Conservation (phyloP, 192 early-diverging fungal species). For the Coemansia sp. region DNA sequence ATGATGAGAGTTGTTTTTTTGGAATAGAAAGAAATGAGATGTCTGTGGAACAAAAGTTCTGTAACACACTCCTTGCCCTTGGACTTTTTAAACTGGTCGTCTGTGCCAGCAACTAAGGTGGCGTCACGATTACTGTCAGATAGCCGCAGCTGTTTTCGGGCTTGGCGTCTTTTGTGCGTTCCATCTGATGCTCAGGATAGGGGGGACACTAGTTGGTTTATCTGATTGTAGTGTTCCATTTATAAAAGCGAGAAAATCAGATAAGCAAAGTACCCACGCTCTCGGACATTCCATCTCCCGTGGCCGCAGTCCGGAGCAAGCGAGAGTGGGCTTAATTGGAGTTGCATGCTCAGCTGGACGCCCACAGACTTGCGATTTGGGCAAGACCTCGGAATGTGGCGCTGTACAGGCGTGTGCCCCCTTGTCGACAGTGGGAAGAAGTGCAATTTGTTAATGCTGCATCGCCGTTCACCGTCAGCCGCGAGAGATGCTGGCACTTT, state of each 20-base stretch:
- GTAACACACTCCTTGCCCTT: not conserved
- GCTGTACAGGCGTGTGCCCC: conserved; percentile 2
- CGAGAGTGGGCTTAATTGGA: not conserved
- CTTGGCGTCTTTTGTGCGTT: not conserved
- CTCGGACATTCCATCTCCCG: not conserved
- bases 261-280: not conserved
- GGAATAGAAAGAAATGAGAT: not conserved
- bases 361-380: conserved; percentile 4
- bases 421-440: not conserved
- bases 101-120: not conserved
- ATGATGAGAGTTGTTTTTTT: not conserved
- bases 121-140: not conserved
- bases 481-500: conserved; percentile 12
- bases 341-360: not conserved
- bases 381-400: conserved; percentile 1
- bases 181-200: not conserved
- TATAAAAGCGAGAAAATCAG: not conserved
- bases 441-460: not conserved
- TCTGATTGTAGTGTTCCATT: not conserved
- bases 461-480: not conserved
- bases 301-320: not conserved
- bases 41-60: not conserved
- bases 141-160: not conserved
- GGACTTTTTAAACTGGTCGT: not conserved
- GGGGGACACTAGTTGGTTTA: not conserved